Conservation (phyloP, 108 stramenopile genomes). For the Nitzschia inconspicua region DNA sequence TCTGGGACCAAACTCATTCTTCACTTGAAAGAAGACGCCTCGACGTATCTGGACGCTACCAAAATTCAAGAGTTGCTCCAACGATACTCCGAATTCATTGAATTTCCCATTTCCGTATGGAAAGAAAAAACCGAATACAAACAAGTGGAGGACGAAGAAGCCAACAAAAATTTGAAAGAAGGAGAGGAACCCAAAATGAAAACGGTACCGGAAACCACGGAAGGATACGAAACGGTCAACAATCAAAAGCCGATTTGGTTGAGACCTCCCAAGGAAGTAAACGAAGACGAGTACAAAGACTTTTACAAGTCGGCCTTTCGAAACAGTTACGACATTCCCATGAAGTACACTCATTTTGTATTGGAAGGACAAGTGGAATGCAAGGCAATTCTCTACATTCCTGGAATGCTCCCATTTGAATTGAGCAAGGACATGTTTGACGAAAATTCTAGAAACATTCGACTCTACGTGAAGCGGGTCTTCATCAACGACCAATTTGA, state of each 20-base stretch:
- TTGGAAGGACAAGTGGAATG: conserved; percentile 98
- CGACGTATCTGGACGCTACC: conserved; percentile 71
- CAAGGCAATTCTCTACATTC: conserved; percentile 94
- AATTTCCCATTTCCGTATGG: conserved; percentile 95
- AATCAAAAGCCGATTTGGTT: conserved; percentile 97
- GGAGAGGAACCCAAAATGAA: conserved; percentile 93
- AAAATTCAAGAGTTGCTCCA: conserved; percentile 77
- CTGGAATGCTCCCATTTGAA: conserved; percentile 94
- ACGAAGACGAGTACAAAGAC: conserved; percentile 89
- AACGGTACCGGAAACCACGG: conserved; percentile 86
- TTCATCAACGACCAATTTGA: conserved; percentile 99
- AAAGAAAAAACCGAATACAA: conserved; percentile 95
- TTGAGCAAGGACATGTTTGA: conserved; percentile 96
- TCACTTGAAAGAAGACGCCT: conserved; percentile 85
- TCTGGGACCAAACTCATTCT: conserved; percentile 82
- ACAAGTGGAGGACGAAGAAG: conserved; percentile 92
- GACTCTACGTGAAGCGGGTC: conserved; percentile 97
- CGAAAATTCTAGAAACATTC: conserved; percentile 87
- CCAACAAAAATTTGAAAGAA: conserved; percentile 81
- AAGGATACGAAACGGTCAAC: conserved; percentile 91
- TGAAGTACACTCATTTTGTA: conserved; percentile 91
- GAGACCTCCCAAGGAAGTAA: conserved; percentile 86
- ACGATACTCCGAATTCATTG: conserved; percentile 94
- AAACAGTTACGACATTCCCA: conserved; percentile 84
- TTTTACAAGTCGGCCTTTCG: conserved; percentile 96